These are phyloP conservation scores for Cenococcum geophilum DNA, from an alignment of 495 filamentous ascomycete species.

Conservation along the genomic window DNA sequence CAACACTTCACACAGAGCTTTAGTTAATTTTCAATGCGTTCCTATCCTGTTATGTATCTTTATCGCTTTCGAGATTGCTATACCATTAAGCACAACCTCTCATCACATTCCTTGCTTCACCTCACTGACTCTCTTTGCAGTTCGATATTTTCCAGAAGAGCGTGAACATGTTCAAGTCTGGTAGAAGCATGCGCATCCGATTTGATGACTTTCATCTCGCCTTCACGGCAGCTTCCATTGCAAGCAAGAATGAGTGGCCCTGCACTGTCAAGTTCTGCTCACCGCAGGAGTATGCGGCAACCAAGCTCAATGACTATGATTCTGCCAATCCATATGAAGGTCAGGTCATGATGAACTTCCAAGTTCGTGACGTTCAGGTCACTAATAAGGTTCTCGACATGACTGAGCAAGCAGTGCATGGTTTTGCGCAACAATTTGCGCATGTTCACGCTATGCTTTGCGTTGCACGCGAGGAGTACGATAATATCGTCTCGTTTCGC, in stretches of 20 bases:
- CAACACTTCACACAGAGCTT: no score
- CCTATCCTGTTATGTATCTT: background rate
- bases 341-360: constrained; percentile 7
- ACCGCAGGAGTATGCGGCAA: constrained; percentile 4
- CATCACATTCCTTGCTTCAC: background rate
- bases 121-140: background rate
- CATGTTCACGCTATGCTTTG: background rate
- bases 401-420: background rate
- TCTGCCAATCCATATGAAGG: constrained; percentile 16
- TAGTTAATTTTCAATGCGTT: no score
- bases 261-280: constrained; percentile 4
- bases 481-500: constrained; percentile 6
- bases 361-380: background rate
- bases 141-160: background rate
- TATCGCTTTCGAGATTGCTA: background rate
- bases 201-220: background rate
- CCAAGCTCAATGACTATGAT: constrained; percentile 11
- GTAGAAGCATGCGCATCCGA: background rate
- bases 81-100: background rate
- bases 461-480: background rate
- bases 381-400: background rate
- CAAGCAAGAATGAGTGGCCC: background rate
- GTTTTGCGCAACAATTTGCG: background rate
- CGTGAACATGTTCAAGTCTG: background rate
- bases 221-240: background rate